Percentiles rank a stretch among this genome's conserved stretches.
These are phyloP conservation scores for Ampelomyces quisqualis DNA, from an alignment of 2,329 filamentous ascomycete genomes.

Conservation along the genomic window DNA sequence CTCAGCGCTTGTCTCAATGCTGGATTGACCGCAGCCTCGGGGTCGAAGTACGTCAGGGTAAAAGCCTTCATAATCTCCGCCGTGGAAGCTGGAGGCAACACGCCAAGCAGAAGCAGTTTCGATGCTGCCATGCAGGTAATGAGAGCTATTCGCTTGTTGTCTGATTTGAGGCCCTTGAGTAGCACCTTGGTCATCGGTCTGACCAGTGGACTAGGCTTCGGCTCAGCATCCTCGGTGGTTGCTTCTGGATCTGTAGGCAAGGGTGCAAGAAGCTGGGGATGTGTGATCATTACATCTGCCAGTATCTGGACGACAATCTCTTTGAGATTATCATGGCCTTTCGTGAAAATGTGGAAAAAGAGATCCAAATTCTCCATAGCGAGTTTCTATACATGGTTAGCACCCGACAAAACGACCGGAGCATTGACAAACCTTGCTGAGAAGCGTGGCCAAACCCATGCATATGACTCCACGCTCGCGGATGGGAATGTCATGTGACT, in stretches of 20 bases:
- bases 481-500: constrained; percentile 88
- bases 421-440: constrained; percentile 66
- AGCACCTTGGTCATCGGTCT: constrained; percentile 81
- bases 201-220: constrained; percentile 43
- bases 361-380: constrained; percentile 89
- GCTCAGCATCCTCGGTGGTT: constrained; percentile 42
- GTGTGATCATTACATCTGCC: constrained; percentile 87
- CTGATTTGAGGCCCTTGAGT: constrained; percentile 69
- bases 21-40: constrained; percentile 76
- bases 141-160: constrained; percentile 72
- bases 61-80: constrained; percentile 79
- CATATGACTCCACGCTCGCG: constrained; percentile 88
- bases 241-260: constrained; percentile 43
- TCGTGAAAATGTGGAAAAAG: constrained; percentile 94
- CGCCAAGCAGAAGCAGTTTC: constrained; percentile 81
- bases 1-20: constrained; percentile 81
- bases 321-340: constrained; percentile 86
- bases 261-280: constrained; percentile 75
- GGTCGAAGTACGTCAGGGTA: constrained; percentile 85
- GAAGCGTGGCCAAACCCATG: constrained; percentile 83
- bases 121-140: constrained; percentile 78
- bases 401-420: background rate
- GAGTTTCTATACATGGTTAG: constrained; percentile 58
- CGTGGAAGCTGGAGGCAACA: constrained; percentile 54
- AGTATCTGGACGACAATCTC: constrained; percentile 89